These are phyloP conservation scores for Capronia americana DNA, from an alignment of 2,329 filamentous ascomycete genomes.

Conservation along the genomic window DNA sequence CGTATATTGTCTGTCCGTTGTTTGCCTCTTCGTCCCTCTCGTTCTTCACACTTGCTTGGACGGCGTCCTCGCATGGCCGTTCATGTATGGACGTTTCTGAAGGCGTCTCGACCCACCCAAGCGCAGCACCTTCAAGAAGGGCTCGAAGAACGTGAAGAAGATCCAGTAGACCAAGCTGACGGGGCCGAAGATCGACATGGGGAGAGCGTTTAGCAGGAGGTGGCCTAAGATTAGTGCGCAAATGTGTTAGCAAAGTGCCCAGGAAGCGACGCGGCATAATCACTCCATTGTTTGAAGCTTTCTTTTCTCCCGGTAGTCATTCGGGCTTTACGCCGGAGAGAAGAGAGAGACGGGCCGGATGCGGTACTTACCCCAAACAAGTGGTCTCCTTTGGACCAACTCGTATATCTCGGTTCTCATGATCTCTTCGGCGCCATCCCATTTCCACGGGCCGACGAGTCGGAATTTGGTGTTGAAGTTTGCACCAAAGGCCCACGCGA, in stretches of 20 bases:
- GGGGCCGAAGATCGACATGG: slow-evolving; percentile 14
- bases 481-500: slow-evolving; percentile 14
- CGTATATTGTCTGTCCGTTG: not conserved
- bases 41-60: slow-evolving; percentile 3
- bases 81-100: not conserved
- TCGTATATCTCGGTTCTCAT: slow-evolving; percentile 17
- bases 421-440: slow-evolving; percentile 13
- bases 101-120: not conserved
- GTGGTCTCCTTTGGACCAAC: slow-evolving; percentile 4
- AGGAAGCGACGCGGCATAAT: not conserved
- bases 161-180: slow-evolving; percentile 18
- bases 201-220: slow-evolving; percentile 15
- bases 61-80: slow-evolving; percentile 1
- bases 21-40: not conserved
- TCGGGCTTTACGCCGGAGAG: not conserved
- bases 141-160: slow-evolving; percentile 7
- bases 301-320: not conserved
- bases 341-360: not conserved
- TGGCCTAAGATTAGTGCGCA: not conserved
- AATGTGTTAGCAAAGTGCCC: not conserved
- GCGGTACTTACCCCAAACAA: slow-evolving; percentile 17
- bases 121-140: not conserved
- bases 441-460: slow-evolving; percentile 18
- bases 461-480: slow-evolving; percentile 25
- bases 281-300: not conserved